phyloP scores from a whole-genome alignment of 1,284 basidiomycete species.

The Trichosporon coremiiforme region DNA sequence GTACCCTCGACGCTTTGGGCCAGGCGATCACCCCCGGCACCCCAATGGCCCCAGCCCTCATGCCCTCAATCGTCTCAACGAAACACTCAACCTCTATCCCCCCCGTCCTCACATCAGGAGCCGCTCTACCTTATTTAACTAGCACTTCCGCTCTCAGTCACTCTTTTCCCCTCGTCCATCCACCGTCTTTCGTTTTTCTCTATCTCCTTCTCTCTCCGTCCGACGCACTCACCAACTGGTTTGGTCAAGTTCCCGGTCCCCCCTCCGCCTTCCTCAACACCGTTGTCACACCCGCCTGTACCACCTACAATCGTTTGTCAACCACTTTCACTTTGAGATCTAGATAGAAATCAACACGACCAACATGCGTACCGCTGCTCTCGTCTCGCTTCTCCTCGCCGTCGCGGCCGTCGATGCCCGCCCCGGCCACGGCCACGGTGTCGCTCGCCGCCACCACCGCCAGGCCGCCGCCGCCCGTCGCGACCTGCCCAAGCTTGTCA shows the following conservation, averaged over 20 bases:
- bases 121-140: constrained; percentile 12
- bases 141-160: not conserved
- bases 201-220: constrained; percentile 13
- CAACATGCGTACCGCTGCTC: not conserved
- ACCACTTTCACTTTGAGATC: not conserved
- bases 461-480: not conserved
- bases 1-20: not conserved
- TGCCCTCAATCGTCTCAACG: not conserved
- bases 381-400: constrained; percentile 20
- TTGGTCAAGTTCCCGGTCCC: not conserved
- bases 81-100: not conserved
- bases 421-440: constrained; percentile 2
- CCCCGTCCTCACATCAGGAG: not conserved
- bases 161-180: not conserved
- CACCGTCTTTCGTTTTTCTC: not conserved
- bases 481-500: not conserved
- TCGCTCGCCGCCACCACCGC: not conserved
- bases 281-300: constrained; percentile 15
- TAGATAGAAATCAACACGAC: not conserved
- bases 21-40: not conserved
- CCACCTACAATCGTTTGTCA: constrained; percentile 17
- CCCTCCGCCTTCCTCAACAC: constrained; percentile 6
- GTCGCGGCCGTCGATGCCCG: not conserved
- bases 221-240: constrained; percentile 3
- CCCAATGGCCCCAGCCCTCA: not conserved